Evolutionary conservation across 495 filamentous ascomycete species (phyloP).

Genomic region (Penicillium roqueforti): DNA sequence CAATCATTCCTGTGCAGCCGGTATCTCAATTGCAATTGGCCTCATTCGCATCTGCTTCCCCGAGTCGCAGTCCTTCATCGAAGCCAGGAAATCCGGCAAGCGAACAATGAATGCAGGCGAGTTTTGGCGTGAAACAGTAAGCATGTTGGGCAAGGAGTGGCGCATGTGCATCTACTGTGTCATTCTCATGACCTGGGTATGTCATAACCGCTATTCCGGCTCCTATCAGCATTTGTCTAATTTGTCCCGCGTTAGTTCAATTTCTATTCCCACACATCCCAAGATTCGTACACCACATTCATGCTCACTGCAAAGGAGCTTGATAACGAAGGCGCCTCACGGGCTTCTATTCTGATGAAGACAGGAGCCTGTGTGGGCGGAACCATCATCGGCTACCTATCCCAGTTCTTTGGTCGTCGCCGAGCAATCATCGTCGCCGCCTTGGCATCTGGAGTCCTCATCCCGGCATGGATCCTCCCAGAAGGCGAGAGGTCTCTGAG

Average conservation of each 20-base stretch:
- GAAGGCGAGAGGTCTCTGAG: slow-evolving; percentile 52
- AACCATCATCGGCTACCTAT: slow-evolving; percentile 65
- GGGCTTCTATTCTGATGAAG: slow-evolving; percentile 71
- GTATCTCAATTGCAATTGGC: slow-evolving; percentile 59
- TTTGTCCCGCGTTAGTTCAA: slow-evolving; percentile 31
- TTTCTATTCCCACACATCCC: slow-evolving; percentile 62
- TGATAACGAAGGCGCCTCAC: slow-evolving; percentile 52
- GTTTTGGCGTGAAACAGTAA: slow-evolving; percentile 59
- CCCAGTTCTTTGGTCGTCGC: slow-evolving; percentile 67
- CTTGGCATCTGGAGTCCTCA: slow-evolving; percentile 53
- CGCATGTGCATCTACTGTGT: slow-evolving; percentile 65
- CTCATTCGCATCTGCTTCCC: slow-evolving; percentile 62
- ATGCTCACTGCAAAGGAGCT: slow-evolving; percentile 65
- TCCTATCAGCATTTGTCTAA: background rate
- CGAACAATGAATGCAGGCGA: slow-evolving; percentile 42
- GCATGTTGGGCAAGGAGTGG: slow-evolving; percentile 65
- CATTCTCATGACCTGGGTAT: slow-evolving; percentile 69
- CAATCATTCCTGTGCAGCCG: slow-evolving; percentile 30
- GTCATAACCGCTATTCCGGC: slow-evolving; percentile 11
- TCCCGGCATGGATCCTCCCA: slow-evolving; percentile 71
- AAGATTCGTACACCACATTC: slow-evolving; percentile 76
- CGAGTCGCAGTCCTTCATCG: slow-evolving; percentile 66
- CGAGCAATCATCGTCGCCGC: slow-evolving; percentile 58
- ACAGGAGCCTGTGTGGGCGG: slow-evolving; percentile 70
- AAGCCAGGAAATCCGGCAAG: slow-evolving; percentile 53